Conservation (phyloP, 805 yeast species). For the Kodamaea jinghongensis region DNA sequence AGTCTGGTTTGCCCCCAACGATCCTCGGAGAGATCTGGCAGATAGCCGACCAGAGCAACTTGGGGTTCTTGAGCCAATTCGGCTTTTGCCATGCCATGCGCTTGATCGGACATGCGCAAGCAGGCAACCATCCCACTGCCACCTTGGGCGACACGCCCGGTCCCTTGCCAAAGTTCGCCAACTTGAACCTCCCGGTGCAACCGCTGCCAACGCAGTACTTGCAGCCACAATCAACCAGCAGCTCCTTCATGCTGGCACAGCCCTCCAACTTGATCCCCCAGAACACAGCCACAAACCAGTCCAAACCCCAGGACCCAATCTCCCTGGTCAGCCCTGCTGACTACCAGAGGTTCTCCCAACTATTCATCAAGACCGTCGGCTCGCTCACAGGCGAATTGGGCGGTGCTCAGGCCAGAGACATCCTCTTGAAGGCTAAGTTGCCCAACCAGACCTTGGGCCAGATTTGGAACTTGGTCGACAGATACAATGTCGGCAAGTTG, state of each 20-base stretch:
- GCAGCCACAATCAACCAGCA: slow-evolving; percentile 36
- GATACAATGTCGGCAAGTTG: slow-evolving; percentile 68
- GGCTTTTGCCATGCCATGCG: slow-evolving; percentile 88
- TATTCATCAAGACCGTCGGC: slow-evolving; percentile 66
- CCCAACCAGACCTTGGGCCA: slow-evolving; percentile 76
- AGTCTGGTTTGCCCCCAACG: slow-evolving; percentile 76
- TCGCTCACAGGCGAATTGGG: slow-evolving; percentile 56
- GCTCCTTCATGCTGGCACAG: slow-evolving; percentile 42
- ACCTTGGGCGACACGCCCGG: slow-evolving; percentile 55
- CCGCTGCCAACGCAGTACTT: slow-evolving; percentile 15
- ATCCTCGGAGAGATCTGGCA: slow-evolving; percentile 92
- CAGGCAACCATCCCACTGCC: slow-evolving; percentile 56
- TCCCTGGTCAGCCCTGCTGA: slow-evolving; percentile 56
- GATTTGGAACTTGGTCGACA: slow-evolving; percentile 88
- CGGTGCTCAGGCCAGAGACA: slow-evolving; percentile 80
- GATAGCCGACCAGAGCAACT: slow-evolving; percentile 82
- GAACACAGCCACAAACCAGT: slow-evolving; percentile 33
- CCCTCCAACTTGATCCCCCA: slow-evolving; percentile 38
- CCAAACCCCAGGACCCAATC: slow-evolving; percentile 34
- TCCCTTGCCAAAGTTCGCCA: slow-evolving; percentile 60
- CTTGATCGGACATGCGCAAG: slow-evolving; percentile 82
- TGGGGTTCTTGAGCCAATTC: slow-evolving; percentile 76
- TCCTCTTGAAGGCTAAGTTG: slow-evolving; percentile 84
- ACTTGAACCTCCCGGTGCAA: slow-evolving; percentile 17
- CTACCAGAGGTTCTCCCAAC: slow-evolving; percentile 59